Base-by-base conservation (phyloP, 169 alveolate genomes). In the Plasmodium ovale region DNA sequence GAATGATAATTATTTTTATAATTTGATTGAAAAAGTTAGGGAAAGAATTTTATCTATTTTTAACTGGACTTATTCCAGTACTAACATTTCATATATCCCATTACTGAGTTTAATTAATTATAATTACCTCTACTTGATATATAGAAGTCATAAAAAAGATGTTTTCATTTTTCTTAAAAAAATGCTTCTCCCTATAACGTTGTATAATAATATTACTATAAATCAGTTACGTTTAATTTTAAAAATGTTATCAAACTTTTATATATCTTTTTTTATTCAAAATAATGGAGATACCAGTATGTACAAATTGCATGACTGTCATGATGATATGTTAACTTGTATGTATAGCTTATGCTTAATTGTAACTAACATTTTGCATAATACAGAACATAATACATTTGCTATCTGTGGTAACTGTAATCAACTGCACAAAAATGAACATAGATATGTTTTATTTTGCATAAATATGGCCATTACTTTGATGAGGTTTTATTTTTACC, bases 41-140 rank as follows among this genome's bases (percentile, higher is more conserved):
- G 90, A 82, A 64, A 35, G 90, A 39, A 70, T 82, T 27, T 64
- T 82, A 65, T 82, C 90, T 9, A 82, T 82, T 27, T 54, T 31
- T 82, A 82, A 82, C 25, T 82, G 90, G 90, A 82, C 90, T n/a
- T 31, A 19, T 56, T 65, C 90, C 47, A 70, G 65, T 29, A 82
- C 90, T 65, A 54, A 70, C 21, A 58, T 82, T 53, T 21, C 84
- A 14, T 56, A 19, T 59, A 82, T 53, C 23, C 84, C 90, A 23
- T 54, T 82, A 27, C 58, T 82, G 25, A 65, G 62, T 37, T 65
- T 82, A 67, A 82, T 56, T 10, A 82, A 82, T 47, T 82, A 82
- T 47, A 67, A 82, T 44, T 82, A 82, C 65, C 65, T 82, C 37
- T 82, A 64, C 19, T 53, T 82, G 21, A 21, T 82, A 53, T 82